These are phyloP conservation scores for Cornus florida DNA, from an alignment of 148 eudicot genomes.

Conservation along the genomic window DNA sequence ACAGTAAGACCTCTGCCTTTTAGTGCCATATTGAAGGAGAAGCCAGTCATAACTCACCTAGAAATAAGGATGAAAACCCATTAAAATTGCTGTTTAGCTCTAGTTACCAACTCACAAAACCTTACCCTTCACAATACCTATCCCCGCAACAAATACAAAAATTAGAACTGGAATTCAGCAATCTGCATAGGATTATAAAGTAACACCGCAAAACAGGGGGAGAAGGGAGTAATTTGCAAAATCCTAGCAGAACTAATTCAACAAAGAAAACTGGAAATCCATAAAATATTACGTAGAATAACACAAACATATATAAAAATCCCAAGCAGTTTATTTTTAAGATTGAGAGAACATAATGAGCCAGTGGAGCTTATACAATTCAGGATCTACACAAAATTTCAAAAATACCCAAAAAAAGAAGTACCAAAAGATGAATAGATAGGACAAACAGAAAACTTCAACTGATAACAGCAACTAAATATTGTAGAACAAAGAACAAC, in stretches of 20 bases:
- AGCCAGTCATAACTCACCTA: slow-evolving; percentile 9
- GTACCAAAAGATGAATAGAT: too few relatives aligned
- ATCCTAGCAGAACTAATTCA: not conserved
- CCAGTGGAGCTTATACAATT: too few relatives aligned
- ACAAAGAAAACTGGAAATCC: too few relatives aligned
- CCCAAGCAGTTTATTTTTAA: too few relatives aligned
- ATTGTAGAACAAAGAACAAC: not conserved
- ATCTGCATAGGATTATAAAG: not conserved
- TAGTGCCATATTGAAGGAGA: slow-evolving; percentile 5
- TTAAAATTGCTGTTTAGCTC: not conserved
- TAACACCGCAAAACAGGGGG: not conserved
- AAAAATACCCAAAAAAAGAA: too few relatives aligned
- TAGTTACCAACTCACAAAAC: not conserved
- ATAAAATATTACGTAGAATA: too few relatives aligned
- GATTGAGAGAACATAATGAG: too few relatives aligned
- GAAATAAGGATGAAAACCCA: not conserved
- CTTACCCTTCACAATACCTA: not conserved
- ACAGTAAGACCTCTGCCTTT: slow-evolving; percentile 12
- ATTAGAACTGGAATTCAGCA: too few relatives aligned
- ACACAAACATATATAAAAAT: too few relatives aligned
- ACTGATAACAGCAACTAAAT: not conserved
- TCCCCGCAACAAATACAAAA: not conserved
- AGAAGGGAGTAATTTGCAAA: not conserved
- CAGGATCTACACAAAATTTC: too few relatives aligned
- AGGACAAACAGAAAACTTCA: not conserved